Conservation (phyloP, 108 stramenopile species). For the Chaetoceros muelleri region DNA sequence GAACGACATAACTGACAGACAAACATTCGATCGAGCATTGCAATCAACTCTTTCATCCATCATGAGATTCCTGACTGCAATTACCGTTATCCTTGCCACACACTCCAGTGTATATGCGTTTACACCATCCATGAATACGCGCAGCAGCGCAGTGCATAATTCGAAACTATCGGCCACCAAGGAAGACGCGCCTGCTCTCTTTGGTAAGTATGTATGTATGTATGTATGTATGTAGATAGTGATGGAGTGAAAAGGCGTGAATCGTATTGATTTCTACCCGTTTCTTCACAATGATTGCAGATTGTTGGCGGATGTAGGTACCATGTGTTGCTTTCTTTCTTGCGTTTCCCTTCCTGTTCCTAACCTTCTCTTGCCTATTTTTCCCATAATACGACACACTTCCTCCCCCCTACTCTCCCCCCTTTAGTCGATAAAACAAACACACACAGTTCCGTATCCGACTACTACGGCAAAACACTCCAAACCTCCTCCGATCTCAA, state of each 20-base stretch:
- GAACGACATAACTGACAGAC: not conserved
- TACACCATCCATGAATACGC: no score
- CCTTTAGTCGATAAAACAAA: not conserved
- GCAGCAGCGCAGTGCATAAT: no score
- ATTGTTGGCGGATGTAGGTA: not conserved
- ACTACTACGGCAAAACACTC: slow-evolving; percentile 84
- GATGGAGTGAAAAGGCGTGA: no score
- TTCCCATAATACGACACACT: not conserved
- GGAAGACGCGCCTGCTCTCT: no score
- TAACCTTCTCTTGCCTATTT: not conserved
- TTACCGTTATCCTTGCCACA: not conserved
- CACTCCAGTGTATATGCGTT: not conserved
- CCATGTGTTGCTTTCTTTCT: not conserved
- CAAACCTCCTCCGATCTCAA: slow-evolving; percentile 73
- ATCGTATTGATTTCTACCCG: no score
- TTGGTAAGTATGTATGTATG: no score
- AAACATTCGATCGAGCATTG: not conserved
- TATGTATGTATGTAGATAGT: no score
- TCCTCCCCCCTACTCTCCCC: no score
- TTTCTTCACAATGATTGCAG: not conserved
- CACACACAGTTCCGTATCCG: slow-evolving; percentile 23
- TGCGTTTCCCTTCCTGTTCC: not conserved
- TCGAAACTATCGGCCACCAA: no score
- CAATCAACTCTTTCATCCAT: not conserved
- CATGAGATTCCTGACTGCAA: not conserved